Base-by-base conservation (phyloP, 2,329 filamentous ascomycete species). In the Aspergillus vadensis region DNA sequence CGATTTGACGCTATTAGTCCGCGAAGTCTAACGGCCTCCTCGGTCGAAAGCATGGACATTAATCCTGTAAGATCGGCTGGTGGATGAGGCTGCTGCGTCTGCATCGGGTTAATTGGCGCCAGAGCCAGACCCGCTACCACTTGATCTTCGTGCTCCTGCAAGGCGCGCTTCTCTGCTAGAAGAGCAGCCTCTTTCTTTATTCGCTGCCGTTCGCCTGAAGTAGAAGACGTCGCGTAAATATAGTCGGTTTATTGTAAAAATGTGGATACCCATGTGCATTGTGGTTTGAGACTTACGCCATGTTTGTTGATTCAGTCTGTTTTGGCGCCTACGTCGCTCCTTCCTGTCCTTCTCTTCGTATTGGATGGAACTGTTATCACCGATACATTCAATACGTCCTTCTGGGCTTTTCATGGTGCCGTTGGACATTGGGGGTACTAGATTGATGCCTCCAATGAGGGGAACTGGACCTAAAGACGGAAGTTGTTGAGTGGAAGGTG, bases 301-400 rank as follows among this genome's bases (percentile, higher is more conserved):
- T 6, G 70, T 69, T 49, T 68, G 56, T 58, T 73, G 71, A 23
- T 72, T 73, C 21, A 72, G 63, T 15, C 71, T 63, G 58, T 73
- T 73, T 49, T 73, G 71, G 23, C 64, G 59, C 30, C 69, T 58
- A n/a, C 70, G 65, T 5, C 70, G 67, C 57, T 72, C 70, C 36
- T 60, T 61, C 7, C 69, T 68, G 70, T 17, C 70, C 57, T 52
- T 70, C 68, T 23, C 43, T 27, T 27, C 25, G 6, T 7, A 27
- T 27, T 8, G 8, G 21, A 21, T 21, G 21, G 21, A 21, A 21
- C 21, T 3, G 21, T 21, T 27, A 27, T 27, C 25, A 27, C 25
- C 25, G 25, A 27, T 27, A 27, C 8, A 1, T 27, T 27, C 25
- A 27, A 21, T 27, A 27, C 25, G 21, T 21, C 21, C 21, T 21